Conservation (phyloP, 768 basidiomycete species). For the Leccinum rimulosum region DNA sequence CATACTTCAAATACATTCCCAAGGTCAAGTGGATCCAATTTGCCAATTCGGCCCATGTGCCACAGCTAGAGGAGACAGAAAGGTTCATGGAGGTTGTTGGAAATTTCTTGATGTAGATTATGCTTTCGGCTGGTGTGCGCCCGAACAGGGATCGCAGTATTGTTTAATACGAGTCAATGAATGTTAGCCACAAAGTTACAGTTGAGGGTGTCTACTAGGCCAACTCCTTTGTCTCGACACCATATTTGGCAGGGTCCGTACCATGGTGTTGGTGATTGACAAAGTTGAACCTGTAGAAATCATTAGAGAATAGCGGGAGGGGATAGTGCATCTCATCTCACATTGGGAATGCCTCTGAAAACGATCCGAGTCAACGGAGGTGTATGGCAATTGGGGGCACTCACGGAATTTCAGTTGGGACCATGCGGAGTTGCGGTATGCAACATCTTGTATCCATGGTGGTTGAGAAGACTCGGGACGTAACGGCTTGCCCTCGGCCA, state of each 20-base stretch:
- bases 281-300: slow-evolving; percentile 79
- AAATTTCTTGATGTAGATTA: slow-evolving; percentile 24
- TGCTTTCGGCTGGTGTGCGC: not conserved
- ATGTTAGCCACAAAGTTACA: slow-evolving; percentile 9
- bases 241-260: slow-evolving; percentile 80
- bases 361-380: slow-evolving; percentile 13
- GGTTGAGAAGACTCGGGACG: slow-evolving; percentile 85
- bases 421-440: slow-evolving; percentile 85
- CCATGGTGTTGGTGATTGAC: slow-evolving; percentile 90
- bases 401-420: slow-evolving; percentile 91
- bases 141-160: not conserved
- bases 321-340: slow-evolving; percentile 34
- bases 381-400: slow-evolving; percentile 28
- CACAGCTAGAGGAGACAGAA: slow-evolving; percentile 38
- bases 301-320: slow-evolving; percentile 6
- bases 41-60: slow-evolving; percentile 35
- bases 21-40: slow-evolving; percentile 39
- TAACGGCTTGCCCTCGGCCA: slow-evolving; percentile 75
- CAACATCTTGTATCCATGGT: slow-evolving; percentile 81
- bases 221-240: slow-evolving; percentile 34
- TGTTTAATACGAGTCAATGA: not conserved
- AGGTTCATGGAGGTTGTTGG: slow-evolving; percentile 34
- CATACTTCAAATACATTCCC: slow-evolving; percentile 33
- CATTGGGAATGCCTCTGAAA: slow-evolving; percentile 72
- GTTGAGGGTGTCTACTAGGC: slow-evolving; percentile 17